A percentile compares a stretch with the other conserved stretches of the same genome.
Evolutionary conservation across 2,329 filamentous ascomycete genomes (phyloP).

Genomic region (Xylaria sp.): DNA sequence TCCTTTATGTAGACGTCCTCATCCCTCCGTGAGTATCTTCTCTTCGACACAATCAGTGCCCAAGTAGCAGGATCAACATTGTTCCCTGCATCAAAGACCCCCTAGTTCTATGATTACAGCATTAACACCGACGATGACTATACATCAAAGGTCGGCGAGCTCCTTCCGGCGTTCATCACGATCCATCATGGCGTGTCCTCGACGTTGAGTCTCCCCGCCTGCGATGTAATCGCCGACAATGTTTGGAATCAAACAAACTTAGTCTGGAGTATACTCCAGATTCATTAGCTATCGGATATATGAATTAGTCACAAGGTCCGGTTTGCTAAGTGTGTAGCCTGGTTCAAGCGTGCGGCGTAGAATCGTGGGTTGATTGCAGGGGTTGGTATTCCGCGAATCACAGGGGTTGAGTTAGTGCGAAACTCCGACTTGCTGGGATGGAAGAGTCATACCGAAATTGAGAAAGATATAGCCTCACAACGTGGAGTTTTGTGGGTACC

Average conservation of each 20-base stretch:
- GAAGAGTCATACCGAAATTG: not conserved
- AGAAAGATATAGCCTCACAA: too few species aligned
- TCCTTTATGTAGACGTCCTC: constrained; percentile 11
- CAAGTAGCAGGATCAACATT: too few species aligned
- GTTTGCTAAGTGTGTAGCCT: not conserved
- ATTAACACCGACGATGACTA: not conserved
- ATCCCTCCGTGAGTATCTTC: not conserved
- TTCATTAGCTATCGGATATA: not conserved
- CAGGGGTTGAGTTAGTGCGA: not conserved
- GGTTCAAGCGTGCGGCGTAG: not conserved
- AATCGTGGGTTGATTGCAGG: not conserved
- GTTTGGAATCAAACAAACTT: constrained; percentile 16
- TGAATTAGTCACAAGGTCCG: constrained; percentile 1
- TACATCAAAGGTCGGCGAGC: not conserved
- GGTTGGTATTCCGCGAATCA: not conserved
- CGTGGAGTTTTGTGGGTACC: too few species aligned
- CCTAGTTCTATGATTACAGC: not conserved
- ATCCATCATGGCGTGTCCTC: too few species aligned
- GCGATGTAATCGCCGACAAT: not conserved
- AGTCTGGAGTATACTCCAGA: not conserved
- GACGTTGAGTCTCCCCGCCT: not conserved
- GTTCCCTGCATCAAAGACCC: not conserved
- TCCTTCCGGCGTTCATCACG: not conserved
- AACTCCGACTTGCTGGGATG: not conserved
- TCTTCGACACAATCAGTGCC: not conserved